Base-by-base conservation (phyloP, 345 rosid genomes). In the Populus euphratica region DNA sequence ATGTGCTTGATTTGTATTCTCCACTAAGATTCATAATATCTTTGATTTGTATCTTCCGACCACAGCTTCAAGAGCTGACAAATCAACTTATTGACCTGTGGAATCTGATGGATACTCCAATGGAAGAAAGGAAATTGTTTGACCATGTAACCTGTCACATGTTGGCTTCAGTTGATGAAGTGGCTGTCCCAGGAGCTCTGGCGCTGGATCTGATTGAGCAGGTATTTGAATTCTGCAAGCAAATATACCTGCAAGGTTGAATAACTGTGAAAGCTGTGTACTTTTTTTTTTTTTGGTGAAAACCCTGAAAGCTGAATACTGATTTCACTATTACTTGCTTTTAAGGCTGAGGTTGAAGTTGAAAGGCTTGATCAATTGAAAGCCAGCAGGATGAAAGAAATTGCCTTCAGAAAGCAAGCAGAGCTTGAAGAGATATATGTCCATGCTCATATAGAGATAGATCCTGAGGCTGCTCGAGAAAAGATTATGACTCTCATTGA, bases 101-200 rank as follows among this genome's bases (percentile, higher is more conserved):
- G 99, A 94, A 94, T 83, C 89, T 94, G 84, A 94, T 96, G 99
- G 99, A 96, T 79, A 94, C 98, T 54, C 88, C 97, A 7, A 85
- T 68, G n/a, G 98, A 96, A 80, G 99, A 94, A 73, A 87, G 99
- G 76, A 84, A 81, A 73, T 81, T 91, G 76, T 96, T 94, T 78
- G 88, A 90, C 76, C 97, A 94, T 81, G 97, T 96, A 73, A 94
- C 97, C 67, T 85, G 97, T 81, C 89, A 96, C 90, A 86, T 90
- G 47, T 87, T 90, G 73, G 89, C 98, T 83, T 90, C 94, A 69
- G 96, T 93, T 56, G 93, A 92, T 84, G 93, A 90, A 86, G 98
- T 93, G 77, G 89, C 90, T 33, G 85, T 80, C 35, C 90, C 93
- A 27, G 98, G 93, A 64, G 87, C 98, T 69, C 98, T 95, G 68